Percentiles rank a stretch among this genome's conserved stretches.
Conservation (phyloP, 2,329 filamentous ascomycete genomes). For the Ambrosiella beaveri region DNA sequence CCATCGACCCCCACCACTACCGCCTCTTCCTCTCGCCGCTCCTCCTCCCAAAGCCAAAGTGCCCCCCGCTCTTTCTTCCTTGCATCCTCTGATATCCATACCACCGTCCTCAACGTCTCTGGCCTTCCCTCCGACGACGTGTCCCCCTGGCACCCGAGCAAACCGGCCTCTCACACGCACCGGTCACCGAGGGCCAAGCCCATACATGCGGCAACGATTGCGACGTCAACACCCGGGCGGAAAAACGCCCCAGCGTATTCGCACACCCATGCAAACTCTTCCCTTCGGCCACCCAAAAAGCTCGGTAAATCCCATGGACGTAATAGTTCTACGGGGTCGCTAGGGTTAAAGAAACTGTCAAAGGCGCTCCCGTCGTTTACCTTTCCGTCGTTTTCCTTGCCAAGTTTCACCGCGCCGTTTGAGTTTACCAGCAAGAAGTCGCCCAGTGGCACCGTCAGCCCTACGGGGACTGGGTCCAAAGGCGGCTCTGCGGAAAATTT, state of each 20-base stretch:
- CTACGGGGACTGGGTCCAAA: neutral
- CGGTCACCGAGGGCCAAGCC: too few species aligned
- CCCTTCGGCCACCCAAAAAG: neutral
- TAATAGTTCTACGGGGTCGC: slow-evolving; percentile 2
- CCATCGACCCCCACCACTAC: neutral
- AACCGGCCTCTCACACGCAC: too few species aligned
- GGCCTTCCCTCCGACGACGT: too few species aligned
- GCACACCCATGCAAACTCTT: neutral
- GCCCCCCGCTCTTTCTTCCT: too few species aligned
- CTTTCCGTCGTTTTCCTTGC: slow-evolving; percentile 5
- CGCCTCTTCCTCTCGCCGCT: neutral
- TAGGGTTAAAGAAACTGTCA: neutral
- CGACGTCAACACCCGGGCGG: neutral
- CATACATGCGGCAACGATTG: neutral
- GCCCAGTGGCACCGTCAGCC: neutral
- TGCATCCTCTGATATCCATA: too few species aligned
- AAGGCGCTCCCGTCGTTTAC: slow-evolving; percentile 5
- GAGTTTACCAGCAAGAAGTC: slow-evolving; percentile 4
- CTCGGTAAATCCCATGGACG: neutral
- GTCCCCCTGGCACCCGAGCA: too few species aligned
- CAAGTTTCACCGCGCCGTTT: slow-evolving; percentile 6
- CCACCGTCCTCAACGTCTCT: too few species aligned
- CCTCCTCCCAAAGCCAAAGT: neutral
- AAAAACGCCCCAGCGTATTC: neutral
- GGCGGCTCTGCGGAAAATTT: slow-evolving; percentile 37